These are phyloP conservation scores for Scopulariopsis brevicaulis DNA, from an alignment of 2,329 filamentous ascomycete species.

Conservation along the genomic window DNA sequence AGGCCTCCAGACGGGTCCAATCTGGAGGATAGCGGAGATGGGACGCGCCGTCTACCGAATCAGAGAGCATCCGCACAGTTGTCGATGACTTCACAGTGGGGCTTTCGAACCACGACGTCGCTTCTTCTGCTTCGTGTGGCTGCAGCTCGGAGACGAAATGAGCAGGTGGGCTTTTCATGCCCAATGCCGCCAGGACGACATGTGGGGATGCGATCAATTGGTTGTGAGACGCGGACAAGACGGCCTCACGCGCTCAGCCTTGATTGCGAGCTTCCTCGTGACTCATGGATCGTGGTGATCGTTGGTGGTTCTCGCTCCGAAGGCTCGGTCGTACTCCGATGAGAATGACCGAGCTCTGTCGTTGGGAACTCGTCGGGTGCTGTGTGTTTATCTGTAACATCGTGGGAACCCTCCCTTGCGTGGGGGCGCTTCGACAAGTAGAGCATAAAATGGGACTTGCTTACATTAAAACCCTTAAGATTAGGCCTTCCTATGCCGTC, in stretches of 20 bases:
- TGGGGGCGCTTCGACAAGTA: neutral
- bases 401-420: neutral
- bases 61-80: neutral
- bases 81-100: neutral
- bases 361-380: neutral
- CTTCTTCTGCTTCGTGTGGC: neutral
- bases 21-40: neutral
- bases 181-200: neutral
- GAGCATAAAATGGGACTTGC: neutral
- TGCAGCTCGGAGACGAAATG: neutral
- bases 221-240: neutral
- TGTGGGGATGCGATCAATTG: neutral
- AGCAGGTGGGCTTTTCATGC: neutral
- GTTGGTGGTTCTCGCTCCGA: neutral
- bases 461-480: neutral
- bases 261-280: neutral
- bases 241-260: neutral
- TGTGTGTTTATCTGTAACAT: neutral
- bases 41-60: neutral
- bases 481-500: neutral
- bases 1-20: neutral
- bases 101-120: neutral
- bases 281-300: neutral
- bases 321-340: neutral
- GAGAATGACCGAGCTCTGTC: neutral